Percentiles rank a stretch among this genome's conserved stretches.
phyloP scores from a whole-genome alignment of 352 stramenopile genomes.

The Elongisporangium anandrum region DNA sequence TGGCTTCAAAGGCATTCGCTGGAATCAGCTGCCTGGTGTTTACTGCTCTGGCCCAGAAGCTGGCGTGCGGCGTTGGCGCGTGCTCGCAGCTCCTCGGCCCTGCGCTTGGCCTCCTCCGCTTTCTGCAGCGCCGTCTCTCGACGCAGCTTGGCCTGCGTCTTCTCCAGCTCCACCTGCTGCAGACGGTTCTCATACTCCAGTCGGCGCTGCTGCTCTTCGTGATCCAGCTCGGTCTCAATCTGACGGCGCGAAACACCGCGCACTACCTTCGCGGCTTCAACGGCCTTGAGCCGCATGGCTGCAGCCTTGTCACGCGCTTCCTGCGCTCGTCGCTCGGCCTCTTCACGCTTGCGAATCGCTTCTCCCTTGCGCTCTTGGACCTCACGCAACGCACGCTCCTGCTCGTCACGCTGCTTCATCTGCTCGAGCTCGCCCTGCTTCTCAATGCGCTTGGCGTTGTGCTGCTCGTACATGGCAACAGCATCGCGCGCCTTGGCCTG shows the following conservation, averaged over 20 bases:
- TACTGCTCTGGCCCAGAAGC: conserved; percentile 13
- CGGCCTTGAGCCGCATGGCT: conserved; percentile 51
- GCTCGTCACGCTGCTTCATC: conserved; percentile 29
- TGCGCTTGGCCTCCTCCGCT: conserved; percentile 43
- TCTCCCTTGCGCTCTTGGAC: conserved; percentile 62
- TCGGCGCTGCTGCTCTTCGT: conserved; percentile 55
- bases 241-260: conserved; percentile 56
- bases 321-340: conserved; percentile 60
- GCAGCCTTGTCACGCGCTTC: conserved; percentile 57
- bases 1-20: neutral
- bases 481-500: conserved; percentile 61
- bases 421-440: conserved; percentile 49
- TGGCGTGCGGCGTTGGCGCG: conserved; percentile 48
- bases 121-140: conserved; percentile 46
- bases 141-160: conserved; percentile 29
- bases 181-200: conserved; percentile 35
- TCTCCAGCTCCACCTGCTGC: conserved; percentile 46
- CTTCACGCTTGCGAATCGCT: conserved; percentile 51
- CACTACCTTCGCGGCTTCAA: conserved; percentile 64
- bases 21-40: neutral
- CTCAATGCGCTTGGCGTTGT: conserved; percentile 45
- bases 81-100: conserved; percentile 46
- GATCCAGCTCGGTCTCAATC: conserved; percentile 57
- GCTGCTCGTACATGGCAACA: conserved; percentile 51
- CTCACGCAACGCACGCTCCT: conserved; percentile 34